Conservation (phyloP, 331 rosid genomes). For the Malus hybrid region DNA sequence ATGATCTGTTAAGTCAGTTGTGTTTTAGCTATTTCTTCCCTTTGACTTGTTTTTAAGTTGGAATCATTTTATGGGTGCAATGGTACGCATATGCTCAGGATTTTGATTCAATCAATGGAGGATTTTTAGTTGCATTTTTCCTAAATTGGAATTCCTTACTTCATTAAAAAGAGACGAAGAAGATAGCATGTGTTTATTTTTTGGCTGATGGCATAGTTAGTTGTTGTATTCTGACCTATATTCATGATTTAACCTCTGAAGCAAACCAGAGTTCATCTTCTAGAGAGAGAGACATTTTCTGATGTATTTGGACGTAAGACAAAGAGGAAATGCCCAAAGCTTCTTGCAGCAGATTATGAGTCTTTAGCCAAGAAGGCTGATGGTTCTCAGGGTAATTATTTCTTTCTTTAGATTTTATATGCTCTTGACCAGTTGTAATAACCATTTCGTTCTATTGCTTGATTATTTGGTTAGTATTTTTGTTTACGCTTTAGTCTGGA, state of each 20-base stretch:
- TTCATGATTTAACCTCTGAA: slow-evolving; percentile 19
- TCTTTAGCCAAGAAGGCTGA: slow-evolving; percentile 71
- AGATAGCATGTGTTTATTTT: background rate
- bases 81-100: background rate
- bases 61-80: background rate
- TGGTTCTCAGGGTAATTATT: slow-evolving; percentile 68
- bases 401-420: background rate
- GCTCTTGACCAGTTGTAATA: background rate
- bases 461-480: background rate
- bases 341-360: slow-evolving; percentile 71
- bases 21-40: no score
- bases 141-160: background rate
- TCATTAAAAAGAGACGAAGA: background rate
- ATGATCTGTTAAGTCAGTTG: no score
- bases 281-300: slow-evolving; percentile 76
- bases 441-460: background rate
- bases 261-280: slow-evolving; percentile 94
- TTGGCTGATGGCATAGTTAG: background rate
- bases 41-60: no score
- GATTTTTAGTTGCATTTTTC: background rate
- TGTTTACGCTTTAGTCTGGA: background rate
- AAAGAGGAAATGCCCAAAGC: slow-evolving; percentile 77
- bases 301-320: slow-evolving; percentile 88
- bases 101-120: background rate
- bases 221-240: background rate